phyloP scores from a whole-genome alignment of 2,329 filamentous ascomycete species.

The Paradendryphiella salina region DNA sequence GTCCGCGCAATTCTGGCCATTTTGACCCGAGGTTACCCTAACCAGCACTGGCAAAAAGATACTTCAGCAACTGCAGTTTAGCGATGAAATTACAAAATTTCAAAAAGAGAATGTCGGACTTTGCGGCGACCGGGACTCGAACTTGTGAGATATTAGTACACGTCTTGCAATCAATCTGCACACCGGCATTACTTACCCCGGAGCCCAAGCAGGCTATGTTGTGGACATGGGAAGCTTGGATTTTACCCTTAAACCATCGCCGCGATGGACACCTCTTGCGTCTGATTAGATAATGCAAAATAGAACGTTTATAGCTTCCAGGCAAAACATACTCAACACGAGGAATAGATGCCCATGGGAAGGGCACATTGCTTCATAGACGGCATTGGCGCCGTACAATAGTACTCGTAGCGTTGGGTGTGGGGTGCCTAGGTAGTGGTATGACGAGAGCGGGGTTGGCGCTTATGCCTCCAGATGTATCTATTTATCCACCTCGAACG shows the following conservation, averaged over 20 bases:
- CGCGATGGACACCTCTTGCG: slow-evolving; percentile 4
- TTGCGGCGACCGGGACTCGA: neutral
- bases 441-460: slow-evolving; percentile 5
- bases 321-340: no score
- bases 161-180: no score
- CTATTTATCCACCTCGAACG: neutral
- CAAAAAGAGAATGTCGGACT: neutral
- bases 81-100: no score
- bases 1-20: no score
- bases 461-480: neutral
- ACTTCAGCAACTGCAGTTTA: neutral
- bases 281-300: neutral
- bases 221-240: slow-evolving; percentile 34
- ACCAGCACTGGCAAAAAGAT: neutral
- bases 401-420: neutral
- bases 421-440: slow-evolving; percentile 7
- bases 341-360: no score
- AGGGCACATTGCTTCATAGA: no score
- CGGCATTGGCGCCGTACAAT: no score
- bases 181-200: slow-evolving; percentile 7
- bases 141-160: neutral
- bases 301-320: neutral
- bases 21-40: no score
- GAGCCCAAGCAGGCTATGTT: slow-evolving; percentile 26
- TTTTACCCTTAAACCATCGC: slow-evolving; percentile 40